These are phyloP conservation scores for Avena insularis DNA, from an alignment of 176 grass and related monocot species.

Conservation along the genomic window DNA sequence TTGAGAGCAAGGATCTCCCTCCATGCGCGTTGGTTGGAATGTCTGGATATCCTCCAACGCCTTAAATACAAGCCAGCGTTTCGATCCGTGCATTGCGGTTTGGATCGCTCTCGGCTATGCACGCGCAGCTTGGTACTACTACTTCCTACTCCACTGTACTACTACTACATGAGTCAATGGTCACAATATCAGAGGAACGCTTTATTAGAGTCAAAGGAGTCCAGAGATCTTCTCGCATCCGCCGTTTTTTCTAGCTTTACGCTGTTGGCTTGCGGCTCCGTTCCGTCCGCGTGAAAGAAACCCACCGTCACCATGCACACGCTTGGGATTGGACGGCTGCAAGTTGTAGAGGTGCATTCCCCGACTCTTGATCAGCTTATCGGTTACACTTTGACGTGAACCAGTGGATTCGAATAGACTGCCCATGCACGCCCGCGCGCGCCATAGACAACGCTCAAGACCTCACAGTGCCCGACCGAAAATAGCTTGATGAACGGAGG, in stretches of 20 bases:
- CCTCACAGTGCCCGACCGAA: no score
- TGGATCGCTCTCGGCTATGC: background rate
- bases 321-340: background rate
- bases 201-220: background rate
- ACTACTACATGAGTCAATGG: background rate
- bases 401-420: no score
- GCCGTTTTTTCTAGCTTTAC: conserved; percentile 26
- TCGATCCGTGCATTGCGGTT: background rate
- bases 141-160: no score
- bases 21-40: background rate
- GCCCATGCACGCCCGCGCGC: no score
- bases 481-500: no score
- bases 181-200: background rate
- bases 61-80: background rate
- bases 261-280: background rate
- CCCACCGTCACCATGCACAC: conserved; percentile 2
- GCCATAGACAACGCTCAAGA: no score
- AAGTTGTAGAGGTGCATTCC: background rate
- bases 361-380: background rate
- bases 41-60: background rate
- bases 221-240: background rate
- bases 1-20: background rate
- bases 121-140: background rate
- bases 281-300: background rate
- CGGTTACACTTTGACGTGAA: background rate